Percentiles rank a stretch among this genome's conserved stretches.
phyloP scores from a whole-genome alignment of 192 early-diverging fungal genomes.

The Ambispora gerdemannii region DNA sequence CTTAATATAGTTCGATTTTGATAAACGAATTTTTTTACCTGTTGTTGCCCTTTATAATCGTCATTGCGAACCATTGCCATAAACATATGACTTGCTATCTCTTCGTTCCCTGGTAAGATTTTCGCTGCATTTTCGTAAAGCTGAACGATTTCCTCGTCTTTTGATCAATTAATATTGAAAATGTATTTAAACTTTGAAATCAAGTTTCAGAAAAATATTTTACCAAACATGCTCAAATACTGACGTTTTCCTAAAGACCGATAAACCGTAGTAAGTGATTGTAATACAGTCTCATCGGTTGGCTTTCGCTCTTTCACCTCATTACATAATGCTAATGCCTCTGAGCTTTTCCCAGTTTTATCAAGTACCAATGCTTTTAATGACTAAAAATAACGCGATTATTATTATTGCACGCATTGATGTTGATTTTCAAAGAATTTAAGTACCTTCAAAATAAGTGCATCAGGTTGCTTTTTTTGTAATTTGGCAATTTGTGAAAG shows the following conservation, averaged over 20 bases:
- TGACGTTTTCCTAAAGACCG: slow-evolving; percentile 53
- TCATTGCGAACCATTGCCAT: slow-evolving; percentile 72
- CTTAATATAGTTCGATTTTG: too few species aligned
- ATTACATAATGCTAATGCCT: slow-evolving; percentile 59
- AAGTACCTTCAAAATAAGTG: slow-evolving; percentile 63
- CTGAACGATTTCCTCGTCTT: slow-evolving; percentile 66
- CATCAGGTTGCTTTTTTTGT: slow-evolving; percentile 67
- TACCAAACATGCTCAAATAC: background rate
- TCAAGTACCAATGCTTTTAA: slow-evolving; percentile 72
- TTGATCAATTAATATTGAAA: background rate
- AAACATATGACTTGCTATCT: slow-evolving; percentile 72
- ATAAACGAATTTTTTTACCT: slow-evolving; percentile 35
- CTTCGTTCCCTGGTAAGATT: slow-evolving; percentile 62
- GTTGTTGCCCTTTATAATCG: slow-evolving; percentile 67
- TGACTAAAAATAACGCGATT: slow-evolving; percentile 44
- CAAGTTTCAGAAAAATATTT: background rate
- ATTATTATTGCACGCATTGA: background rate
- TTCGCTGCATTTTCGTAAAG: slow-evolving; percentile 69
- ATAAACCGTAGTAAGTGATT: slow-evolving; percentile 58
- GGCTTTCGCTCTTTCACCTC: slow-evolving; percentile 61
- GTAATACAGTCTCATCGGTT: slow-evolving; percentile 58
- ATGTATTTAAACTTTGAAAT: background rate
- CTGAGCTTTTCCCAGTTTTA: slow-evolving; percentile 58
- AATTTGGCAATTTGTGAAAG: slow-evolving; percentile 60
- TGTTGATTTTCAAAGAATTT: background rate